These are phyloP conservation scores for Boletus tomentosulus DNA, from an alignment of 768 basidiomycete genomes.

Conservation along the genomic window DNA sequence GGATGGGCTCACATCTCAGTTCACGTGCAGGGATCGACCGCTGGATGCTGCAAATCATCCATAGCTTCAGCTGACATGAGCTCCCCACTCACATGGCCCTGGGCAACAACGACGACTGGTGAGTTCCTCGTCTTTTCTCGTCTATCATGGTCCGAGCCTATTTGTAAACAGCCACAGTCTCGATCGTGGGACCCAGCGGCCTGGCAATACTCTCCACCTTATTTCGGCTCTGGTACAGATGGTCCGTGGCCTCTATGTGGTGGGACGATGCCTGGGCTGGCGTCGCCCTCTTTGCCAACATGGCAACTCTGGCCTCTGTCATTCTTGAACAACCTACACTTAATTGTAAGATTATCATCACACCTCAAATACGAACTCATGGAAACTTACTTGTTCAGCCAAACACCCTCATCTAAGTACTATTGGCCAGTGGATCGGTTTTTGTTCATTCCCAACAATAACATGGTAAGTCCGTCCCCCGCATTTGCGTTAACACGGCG, in stretches of 20 bases:
- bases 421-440: slow-evolving; percentile 1
- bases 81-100: background rate
- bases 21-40: background rate
- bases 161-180: background rate
- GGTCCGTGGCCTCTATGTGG: slow-evolving; percentile 9
- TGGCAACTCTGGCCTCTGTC: background rate
- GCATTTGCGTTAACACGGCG: too few relatives aligned
- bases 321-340: background rate
- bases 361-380: background rate
- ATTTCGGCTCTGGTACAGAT: slow-evolving; percentile 17
- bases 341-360: background rate
- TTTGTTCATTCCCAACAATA: slow-evolving; percentile 5
- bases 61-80: background rate
- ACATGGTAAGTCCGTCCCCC: slow-evolving; percentile 2
- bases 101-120: background rate
- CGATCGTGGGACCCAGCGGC: background rate
- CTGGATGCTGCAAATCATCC: background rate
- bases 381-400: background rate
- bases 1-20: background rate
- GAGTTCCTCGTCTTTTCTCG: background rate
- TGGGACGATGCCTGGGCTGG: slow-evolving; percentile 17
- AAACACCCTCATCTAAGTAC: background rate
- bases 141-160: background rate
- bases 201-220: slow-evolving; percentile 8
- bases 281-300: slow-evolving; percentile 8